Evolutionary conservation across 176 grass and related monocot species (phyloP).

Genomic region (Thalia dealbata): DNA sequence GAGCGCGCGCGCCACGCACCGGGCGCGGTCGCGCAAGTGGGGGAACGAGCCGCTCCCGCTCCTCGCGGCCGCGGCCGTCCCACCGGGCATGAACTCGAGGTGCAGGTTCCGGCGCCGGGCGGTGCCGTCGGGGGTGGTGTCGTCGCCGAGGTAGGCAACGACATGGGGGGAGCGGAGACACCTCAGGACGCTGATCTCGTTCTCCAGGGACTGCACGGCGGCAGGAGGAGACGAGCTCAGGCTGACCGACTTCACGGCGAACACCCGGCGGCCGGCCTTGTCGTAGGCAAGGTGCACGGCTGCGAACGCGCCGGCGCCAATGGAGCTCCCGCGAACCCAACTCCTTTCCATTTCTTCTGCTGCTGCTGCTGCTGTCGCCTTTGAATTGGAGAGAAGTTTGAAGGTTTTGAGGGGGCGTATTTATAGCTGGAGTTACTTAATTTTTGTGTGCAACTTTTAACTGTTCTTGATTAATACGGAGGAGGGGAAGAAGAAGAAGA

Average conservation of each 20-base stretch:
- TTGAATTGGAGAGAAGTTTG: not conserved
- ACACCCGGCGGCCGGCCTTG: not conserved
- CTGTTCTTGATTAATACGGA: too few relatives aligned
- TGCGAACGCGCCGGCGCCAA: slow-evolving; percentile 4
- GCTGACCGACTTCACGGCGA: slow-evolving; percentile 15
- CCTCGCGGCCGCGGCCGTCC: not conserved
- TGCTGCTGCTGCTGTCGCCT: not conserved
- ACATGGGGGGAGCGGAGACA: slow-evolving; percentile 9
- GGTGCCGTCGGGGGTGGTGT: not conserved
- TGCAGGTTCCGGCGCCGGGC: slow-evolving; percentile 15
- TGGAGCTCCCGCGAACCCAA: not conserved
- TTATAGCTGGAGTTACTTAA: not conserved
- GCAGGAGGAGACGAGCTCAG: slow-evolving; percentile 1
- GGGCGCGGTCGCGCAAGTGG: not conserved
- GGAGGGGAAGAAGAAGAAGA: too few relatives aligned
- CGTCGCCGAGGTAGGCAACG: slow-evolving; percentile 14
- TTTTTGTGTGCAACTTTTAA: too few relatives aligned
- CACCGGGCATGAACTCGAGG: slow-evolving; percentile 19
- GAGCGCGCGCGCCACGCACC: slow-evolving; percentile 10
- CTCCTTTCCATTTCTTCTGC: not conserved
- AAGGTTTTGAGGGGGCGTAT: not conserved
- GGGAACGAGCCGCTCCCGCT: not conserved
- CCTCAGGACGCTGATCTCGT: slow-evolving; percentile 10
- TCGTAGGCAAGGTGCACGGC: not conserved
- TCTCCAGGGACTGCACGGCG: slow-evolving; percentile 2